Percentiles rank a stretch among this genome's conserved stretches.
Conservation (phyloP, 306 rosid species). For the Begonia fuchsioides region DNA sequence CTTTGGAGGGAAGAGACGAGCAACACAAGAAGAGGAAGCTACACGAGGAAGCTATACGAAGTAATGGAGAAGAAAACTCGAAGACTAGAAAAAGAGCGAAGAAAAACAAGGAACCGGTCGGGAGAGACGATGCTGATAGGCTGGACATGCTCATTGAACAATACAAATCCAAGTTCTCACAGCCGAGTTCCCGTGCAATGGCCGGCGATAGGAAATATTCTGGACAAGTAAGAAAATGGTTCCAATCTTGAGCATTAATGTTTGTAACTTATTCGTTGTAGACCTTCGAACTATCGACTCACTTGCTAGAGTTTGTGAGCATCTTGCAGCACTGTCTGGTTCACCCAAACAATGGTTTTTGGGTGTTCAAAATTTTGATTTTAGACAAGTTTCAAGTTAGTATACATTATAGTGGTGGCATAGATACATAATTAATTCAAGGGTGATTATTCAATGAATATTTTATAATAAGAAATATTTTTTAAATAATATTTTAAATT, state of each 20-base stretch:
- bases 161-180: constrained; percentile 59
- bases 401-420: no score
- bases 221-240: constrained; percentile 72
- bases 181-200: constrained; percentile 22
- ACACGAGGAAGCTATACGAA: constrained; percentile 13
- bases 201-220: constrained; percentile 38
- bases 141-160: constrained; percentile 86
- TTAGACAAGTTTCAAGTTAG: no score
- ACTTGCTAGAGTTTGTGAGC: no score
- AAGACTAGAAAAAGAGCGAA: constrained; percentile 22
- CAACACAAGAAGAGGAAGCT: constrained; percentile 40
- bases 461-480: no score
- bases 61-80: constrained; percentile 13
- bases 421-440: no score
- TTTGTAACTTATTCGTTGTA: no score
- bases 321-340: no score
- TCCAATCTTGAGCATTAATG: constrained; percentile 21
- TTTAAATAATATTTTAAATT: no score
- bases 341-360: no score
- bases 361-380: no score
- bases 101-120: constrained; percentile 50
- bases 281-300: no score
- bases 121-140: constrained; percentile 55
- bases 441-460: no score
- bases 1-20: constrained; percentile 12